These are phyloP conservation scores for Arthroderma sp. DNA, from an alignment of 2,329 filamentous ascomycete genomes.

Conservation along the genomic window DNA sequence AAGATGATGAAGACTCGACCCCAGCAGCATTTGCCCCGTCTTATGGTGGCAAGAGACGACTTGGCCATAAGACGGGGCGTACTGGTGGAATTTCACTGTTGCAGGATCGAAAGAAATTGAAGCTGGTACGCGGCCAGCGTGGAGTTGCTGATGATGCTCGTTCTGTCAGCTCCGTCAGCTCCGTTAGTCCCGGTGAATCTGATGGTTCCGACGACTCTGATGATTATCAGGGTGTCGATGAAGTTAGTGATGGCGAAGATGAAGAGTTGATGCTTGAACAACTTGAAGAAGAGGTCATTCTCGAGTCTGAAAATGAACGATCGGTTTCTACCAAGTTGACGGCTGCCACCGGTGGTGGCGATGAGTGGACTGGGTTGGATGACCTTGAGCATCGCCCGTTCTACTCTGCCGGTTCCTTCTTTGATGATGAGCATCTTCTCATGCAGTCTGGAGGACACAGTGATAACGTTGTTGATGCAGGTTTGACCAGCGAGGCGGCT, in stretches of 20 bases:
- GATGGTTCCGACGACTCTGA: conserved; percentile 18
- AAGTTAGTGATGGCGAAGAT: conserved; percentile 67
- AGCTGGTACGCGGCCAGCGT: conserved; percentile 13
- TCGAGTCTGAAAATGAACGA: conserved; percentile 35
- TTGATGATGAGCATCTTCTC: conserved; percentile 32
- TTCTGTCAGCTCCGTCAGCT: conserved; percentile 13
- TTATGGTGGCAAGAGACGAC: conserved; percentile 27
- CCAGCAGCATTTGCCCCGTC: conserved; percentile 33
- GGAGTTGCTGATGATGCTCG: conserved; percentile 3
- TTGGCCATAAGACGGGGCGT: conserved; percentile 32
- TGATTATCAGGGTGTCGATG: conserved; percentile 60
- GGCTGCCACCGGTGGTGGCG: conserved; percentile 15
- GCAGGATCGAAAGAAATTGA: conserved; percentile 26
- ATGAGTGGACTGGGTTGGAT: conserved; percentile 44
- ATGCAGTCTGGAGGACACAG: conserved; percentile 23
- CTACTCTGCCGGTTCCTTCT: conserved; percentile 31
- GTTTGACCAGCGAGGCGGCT: conserved; percentile 15
- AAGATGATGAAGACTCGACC: conserved; percentile 35
- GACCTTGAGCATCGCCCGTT: conserved; percentile 33
- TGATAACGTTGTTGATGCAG: conserved; percentile 26
- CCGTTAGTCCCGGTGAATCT: conserved; percentile 9
- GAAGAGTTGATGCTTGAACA: conserved; percentile 67
- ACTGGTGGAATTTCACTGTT: conserved; percentile 20
- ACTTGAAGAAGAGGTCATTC: conserved; percentile 65
- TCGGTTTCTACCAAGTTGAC: conserved; percentile 16